phyloP scores from a whole-genome alignment of 129 eudicot genomes.

The Saussurea involucrata region DNA sequence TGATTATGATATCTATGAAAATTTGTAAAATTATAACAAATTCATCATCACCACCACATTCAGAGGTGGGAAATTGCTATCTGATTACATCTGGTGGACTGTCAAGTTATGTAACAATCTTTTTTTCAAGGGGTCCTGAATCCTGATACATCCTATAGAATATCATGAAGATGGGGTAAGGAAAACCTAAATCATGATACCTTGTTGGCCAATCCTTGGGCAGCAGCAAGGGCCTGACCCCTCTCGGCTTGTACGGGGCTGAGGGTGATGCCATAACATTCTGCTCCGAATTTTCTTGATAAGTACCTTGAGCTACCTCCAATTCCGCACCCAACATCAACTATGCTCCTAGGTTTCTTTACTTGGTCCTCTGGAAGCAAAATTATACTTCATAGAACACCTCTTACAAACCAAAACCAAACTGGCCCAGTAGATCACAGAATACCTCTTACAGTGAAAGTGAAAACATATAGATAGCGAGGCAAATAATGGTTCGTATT shows the following conservation, averaged over 20 bases:
- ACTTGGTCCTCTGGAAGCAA: slow-evolving; percentile 50
- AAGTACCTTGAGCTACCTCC: slow-evolving; percentile 91
- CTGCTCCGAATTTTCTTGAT: slow-evolving; percentile 71
- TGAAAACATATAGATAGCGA: background rate
- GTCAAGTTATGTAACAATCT: background rate
- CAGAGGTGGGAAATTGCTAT: background rate
- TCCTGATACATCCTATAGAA: no score
- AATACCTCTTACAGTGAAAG: background rate
- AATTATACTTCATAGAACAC: background rate
- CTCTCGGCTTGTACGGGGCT: slow-evolving; percentile 87
- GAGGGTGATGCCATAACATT: slow-evolving; percentile 71
- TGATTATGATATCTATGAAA: background rate
- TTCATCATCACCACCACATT: background rate
- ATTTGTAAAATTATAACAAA: background rate
- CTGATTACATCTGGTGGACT: background rate
- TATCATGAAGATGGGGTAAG: background rate
- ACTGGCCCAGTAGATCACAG: background rate
- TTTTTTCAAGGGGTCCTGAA: background rate
- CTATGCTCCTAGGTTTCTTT: slow-evolving; percentile 56
- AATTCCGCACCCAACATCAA: slow-evolving; percentile 96
- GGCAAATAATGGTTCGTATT: background rate
- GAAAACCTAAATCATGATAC: slow-evolving; percentile 22
- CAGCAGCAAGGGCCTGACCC: slow-evolving; percentile 80
- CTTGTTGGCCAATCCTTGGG: slow-evolving; percentile 72
- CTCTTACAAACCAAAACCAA: background rate